Evolutionary conservation across 208 protist genomes (phyloP), one percentile per base, ranked within the genome.

Genomic region (Acanthamoeba rhysodes): DNA sequence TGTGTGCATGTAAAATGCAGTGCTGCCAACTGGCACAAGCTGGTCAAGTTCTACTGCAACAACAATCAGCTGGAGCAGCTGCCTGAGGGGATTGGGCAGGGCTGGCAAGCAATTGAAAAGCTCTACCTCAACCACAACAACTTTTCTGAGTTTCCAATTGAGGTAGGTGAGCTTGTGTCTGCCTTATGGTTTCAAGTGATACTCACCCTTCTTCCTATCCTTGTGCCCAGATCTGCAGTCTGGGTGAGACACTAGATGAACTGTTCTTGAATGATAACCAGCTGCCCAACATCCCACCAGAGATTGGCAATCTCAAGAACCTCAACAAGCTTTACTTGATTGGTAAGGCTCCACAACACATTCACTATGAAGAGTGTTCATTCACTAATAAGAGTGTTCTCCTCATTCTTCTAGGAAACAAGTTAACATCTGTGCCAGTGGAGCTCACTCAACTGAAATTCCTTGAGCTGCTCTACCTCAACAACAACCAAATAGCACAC

Each of bases 41-140:
- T 87, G 78, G 78, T 87, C 27, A 87, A 87, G 50, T 87, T 87
- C n/a, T 87, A 62, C 50, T 87, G 78, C 20, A 87, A 87, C n/a
- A 34, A 87, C 41, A 87, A 87, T n/a, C 78, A 87, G 37, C 50
- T 87, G 9, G 41, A 50, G 8, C 14, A n/a, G n/a, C 78, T 87
- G 41, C 78, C 78, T 2, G 78, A 87, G 37, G 78, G 78, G 10
- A 87, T 87, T 7, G 78, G 78, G 1, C 50, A 29, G 14, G 78
- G 78, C 9, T 87, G 78, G 78, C 50, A 41, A 34, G 22, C 78
- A 10, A 9, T 87, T 9, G 78, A 87, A 55, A 87, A 87, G 78
- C 50, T 87, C 48, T 87, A 87, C n/a, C 78, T 87, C 78, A 87
- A 87, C 50, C 78, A 87, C 24, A 87, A 87, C 78, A 41, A 37